Conservation (phyloP, 108 stramenopile genomes). For the Cylindrotheca fusiformis region DNA sequence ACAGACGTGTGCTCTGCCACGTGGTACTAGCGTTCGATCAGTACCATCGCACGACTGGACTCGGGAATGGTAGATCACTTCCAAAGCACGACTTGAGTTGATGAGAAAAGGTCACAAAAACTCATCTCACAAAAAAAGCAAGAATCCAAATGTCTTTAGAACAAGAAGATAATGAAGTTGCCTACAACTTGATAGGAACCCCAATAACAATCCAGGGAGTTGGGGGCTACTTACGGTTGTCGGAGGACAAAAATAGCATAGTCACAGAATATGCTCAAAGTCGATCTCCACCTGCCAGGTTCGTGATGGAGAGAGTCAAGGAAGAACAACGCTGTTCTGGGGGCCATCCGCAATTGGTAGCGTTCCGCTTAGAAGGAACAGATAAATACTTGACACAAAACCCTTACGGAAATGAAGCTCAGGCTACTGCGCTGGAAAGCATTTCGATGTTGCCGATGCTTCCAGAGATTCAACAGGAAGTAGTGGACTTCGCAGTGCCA, state of each 20-base stretch:
- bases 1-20: too few species aligned
- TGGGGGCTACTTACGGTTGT: not conserved
- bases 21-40: too few species aligned
- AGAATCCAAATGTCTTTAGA: too few species aligned
- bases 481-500: not conserved
- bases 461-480: not conserved
- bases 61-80: too few species aligned
- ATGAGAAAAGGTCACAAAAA: too few species aligned
- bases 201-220: not conserved
- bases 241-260: not conserved
- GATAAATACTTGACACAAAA: not conserved
- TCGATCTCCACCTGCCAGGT: not conserved
- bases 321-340: not conserved
- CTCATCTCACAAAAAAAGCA: too few species aligned
- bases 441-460: not conserved
- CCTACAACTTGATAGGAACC: not conserved
- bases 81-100: too few species aligned
- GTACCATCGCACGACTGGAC: too few species aligned
- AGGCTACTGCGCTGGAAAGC: not conserved
- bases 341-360: not conserved
- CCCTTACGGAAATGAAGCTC: not conserved
- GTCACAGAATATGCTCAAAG: not conserved
- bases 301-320: not conserved
- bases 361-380: not conserved
- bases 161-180: not conserved